Evolutionary conservation across 1,284 basidiomycete genomes (phyloP).

Genomic region (Ustanciosporium gigantosporum): DNA sequence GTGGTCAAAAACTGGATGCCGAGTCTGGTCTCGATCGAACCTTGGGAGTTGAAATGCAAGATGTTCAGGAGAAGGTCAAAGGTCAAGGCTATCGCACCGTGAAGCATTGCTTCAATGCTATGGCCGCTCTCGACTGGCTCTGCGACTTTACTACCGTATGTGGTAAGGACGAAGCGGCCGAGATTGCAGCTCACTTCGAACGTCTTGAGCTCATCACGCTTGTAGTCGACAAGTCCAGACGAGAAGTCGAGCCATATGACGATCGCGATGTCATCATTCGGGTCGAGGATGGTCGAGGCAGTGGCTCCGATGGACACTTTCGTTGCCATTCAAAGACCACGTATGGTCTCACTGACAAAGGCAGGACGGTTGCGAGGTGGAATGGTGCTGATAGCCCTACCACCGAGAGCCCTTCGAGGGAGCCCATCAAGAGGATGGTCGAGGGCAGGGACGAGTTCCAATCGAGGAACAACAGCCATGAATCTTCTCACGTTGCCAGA

Average conservation of each 20-base stretch:
- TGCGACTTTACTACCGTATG: conserved; percentile 96
- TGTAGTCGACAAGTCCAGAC: conserved; percentile 66
- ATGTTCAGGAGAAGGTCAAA: conserved; percentile 69
- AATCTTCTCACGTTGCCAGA: not conserved
- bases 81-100: conserved; percentile 75
- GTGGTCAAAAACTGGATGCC: not conserved
- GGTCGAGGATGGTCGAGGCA: conserved; percentile 46
- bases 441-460: too few relatives aligned
- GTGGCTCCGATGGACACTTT: conserved; percentile 70
- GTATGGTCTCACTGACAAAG: conserved; percentile 91
- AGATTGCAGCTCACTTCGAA: conserved; percentile 96
- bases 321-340: conserved; percentile 90
- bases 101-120: conserved; percentile 83
- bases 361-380: conserved; percentile 79
- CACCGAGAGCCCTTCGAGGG: conserved; percentile 14
- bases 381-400: conserved; percentile 12
- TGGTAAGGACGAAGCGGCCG: conserved; percentile 92
- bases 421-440: conserved; percentile 2
- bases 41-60: conserved; percentile 64
- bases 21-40: conserved; percentile 62
- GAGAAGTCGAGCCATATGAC: conserved; percentile 45
- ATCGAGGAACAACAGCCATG: not conserved
- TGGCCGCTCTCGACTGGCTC: conserved; percentile 90
- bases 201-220: conserved; percentile 86
- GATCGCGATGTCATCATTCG: conserved; percentile 43